These are phyloP conservation scores for Tetrahymena elliotti DNA, from an alignment of 73 alveolate species.

Conservation along the genomic window DNA sequence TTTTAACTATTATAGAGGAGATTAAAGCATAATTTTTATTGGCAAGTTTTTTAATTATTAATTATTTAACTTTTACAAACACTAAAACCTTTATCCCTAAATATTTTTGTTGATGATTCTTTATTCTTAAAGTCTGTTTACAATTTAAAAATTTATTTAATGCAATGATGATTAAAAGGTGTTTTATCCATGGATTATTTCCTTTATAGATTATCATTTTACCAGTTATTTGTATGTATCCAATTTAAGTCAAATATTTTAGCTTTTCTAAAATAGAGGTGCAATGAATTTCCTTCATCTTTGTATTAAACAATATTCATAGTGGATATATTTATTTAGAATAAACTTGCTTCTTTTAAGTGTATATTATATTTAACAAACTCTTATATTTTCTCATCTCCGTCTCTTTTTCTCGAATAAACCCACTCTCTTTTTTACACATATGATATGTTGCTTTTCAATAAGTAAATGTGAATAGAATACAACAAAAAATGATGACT, in stretches of 20 bases:
- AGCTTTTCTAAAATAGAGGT: not conserved
- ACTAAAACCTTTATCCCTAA: not conserved
- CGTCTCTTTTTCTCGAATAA: not conserved
- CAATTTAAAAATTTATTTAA: not conserved
- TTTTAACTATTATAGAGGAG: not conserved
- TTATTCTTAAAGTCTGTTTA: not conserved
- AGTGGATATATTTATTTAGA: not conserved
- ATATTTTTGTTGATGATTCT: not conserved
- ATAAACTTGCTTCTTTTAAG: not conserved
- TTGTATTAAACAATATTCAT: not conserved
- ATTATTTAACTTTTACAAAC: not conserved
- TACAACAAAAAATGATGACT: not conserved
- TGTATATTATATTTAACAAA: not conserved
- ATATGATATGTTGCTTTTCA: not conserved
- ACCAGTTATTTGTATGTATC: not conserved
- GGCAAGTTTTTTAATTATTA: not conserved
- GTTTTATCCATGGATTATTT: not conserved
- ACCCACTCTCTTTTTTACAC: not conserved
- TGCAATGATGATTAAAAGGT: not conserved
- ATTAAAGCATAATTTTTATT: not conserved
- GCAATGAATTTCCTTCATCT: not conserved
- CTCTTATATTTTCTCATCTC: not conserved
- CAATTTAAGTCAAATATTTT: not conserved
- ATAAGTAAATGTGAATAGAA: not conserved
- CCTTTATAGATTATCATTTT: not conserved